Percentiles rank a stretch among this genome's conserved stretches.
Evolutionary conservation across 179 eudicot genomes (phyloP).

Genomic region (Dionaea muscipula): DNA sequence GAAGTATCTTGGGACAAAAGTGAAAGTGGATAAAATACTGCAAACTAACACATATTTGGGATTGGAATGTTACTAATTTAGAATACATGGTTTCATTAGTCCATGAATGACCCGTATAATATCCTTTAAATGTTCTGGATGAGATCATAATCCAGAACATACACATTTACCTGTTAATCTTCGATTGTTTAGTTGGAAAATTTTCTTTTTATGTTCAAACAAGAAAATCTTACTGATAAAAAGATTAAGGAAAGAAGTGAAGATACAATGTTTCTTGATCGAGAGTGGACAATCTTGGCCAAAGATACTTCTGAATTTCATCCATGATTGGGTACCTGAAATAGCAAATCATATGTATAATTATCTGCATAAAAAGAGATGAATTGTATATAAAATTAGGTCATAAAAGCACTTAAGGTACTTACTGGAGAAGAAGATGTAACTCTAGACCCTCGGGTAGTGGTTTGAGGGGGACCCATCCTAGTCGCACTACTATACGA

Average conservation of each 20-base stretch:
- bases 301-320: conserved; percentile 50
- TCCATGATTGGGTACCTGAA: conserved; percentile 36
- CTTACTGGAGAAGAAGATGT: conserved; percentile 22
- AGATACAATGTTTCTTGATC: conserved; percentile 56
- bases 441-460: conserved; percentile 16
- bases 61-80: no score
- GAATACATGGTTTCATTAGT: no score
- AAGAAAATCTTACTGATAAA: neutral
- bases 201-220: neutral
- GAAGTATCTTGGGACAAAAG: no score
- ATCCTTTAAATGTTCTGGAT: no score
- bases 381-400: neutral
- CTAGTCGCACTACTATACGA: conserved; percentile 31
- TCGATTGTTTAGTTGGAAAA: no score
- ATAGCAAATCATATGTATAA: neutral
- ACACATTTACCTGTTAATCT: no score
- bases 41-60: neutral
- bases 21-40: neutral
- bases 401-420: neutral
- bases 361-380: neutral
- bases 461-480: conserved; percentile 37
- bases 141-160: no score
- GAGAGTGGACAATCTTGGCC: conserved; percentile 54
- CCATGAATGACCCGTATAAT: no score
- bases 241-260: no score